Evolutionary conservation across 345 rosid genomes (phyloP), one percentile per base, ranked within the genome.

Genomic region (Viola odorata): DNA sequence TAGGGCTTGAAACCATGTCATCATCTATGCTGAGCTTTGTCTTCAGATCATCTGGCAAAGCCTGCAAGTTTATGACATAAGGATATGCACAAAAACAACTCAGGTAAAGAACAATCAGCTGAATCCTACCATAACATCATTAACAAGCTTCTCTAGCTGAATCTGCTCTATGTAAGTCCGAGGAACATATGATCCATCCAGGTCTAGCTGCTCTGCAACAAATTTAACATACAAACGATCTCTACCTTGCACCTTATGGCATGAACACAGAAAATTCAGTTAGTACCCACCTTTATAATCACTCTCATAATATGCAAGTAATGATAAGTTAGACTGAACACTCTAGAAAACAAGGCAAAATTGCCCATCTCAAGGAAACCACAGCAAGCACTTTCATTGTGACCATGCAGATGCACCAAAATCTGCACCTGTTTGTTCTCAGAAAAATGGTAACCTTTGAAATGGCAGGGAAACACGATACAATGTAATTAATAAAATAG

Each of bases 91-190:
- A 65, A 41, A 58, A 59, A 59, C 37, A 53, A 67, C 58, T 53
- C 53, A 55, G 50, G 52, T 8, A 32, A 53, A 45, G 14, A 58
- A 53, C 59, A 40, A 11, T 36, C 15, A 52, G 60, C 58, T 60
- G 64, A 57, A 54, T 60, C 81, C 61, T 90, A 94, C 99, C 99
- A 94, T 81, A 60, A 94, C 91, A 74, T 94, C 99, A 74, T 86
- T 88, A 64, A 90, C 87, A 71, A 94, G 99, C 82, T 88, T 88
- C 80, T 94, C 99, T 62, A 94, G 82, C 79, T 94, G 97, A 65
- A 94, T 94, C 75, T 94, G 97, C 69, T 90, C 97, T 66, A 94
- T 94, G 71, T 94, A 94, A 55, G 99, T 94, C 47, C 89, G 95
- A 62, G 99, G 84, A 68, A 86, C 78, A 75, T 83, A 94, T 53